Base-by-base conservation (phyloP, 2,329 filamentous ascomycete genomes). In the Gyromitra esculenta region DNA sequence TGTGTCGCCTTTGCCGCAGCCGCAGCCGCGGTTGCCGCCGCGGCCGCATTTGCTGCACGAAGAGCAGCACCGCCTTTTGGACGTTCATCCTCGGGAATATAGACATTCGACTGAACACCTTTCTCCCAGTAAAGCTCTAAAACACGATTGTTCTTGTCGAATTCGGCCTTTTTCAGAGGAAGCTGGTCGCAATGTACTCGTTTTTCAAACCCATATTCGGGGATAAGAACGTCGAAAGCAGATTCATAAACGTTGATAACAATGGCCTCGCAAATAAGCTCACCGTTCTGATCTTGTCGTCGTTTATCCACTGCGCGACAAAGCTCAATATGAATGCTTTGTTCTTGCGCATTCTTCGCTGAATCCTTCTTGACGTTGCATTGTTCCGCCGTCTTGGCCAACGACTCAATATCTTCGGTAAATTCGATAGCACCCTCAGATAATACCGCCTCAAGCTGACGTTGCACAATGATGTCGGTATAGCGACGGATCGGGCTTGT, bases 311-410 rank as follows among this genome's bases (percentile, higher is more conserved):
- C 97, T 81, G 90, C 91, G 81, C 96, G 92, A 87, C 96, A 99
- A 4, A 95, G 93, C 83, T 98, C 96, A 79, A 99, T 97, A 85
- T 99, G 96, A 64, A 99, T 94, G 84, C 96, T 98, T 86, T 99
- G 96, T 84, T 99, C 96, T 84, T 99, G 96, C 13, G 96, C 96
- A 82, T 93, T 96, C 85, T 97, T 95, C 0, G 96, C 94, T 11
- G 94, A 98, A 83, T 99, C 96, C 84, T 98, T 99, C 90, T 98
- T 99, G 82, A 92, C 97, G 86, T 99, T 99, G 88, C 93, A 97
- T 80, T 93, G 90, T 84, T 99, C 96, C 7, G 94, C 92, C 65
- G 92, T 97, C 89, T 98, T 99, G 81, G 90, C 90, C 54, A 99
- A 87, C 73, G 87, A 91, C 82, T 99, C 96, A 77, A 96, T 84